phyloP scores from a whole-genome alignment of 768 basidiomycete genomes.

The Tulasnella sp. region DNA sequence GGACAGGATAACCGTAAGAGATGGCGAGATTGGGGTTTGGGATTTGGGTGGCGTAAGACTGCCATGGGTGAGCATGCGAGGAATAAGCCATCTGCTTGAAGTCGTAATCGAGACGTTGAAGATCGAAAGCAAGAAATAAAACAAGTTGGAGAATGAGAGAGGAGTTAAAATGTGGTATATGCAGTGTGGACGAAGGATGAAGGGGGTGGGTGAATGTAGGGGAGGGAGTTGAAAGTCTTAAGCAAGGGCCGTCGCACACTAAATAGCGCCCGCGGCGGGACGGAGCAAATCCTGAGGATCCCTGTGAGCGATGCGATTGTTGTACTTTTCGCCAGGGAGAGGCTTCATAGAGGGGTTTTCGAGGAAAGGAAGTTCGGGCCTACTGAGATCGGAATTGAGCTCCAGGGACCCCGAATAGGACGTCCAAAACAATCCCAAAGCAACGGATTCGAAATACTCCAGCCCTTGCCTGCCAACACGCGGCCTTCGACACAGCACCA shows the following conservation, averaged over 20 bases:
- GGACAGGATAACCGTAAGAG: neutral
- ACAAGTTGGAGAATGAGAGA: neutral
- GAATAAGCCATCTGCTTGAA: neutral
- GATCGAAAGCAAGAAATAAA: neutral
- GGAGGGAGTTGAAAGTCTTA: neutral
- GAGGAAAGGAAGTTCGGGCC: neutral
- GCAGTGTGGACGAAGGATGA: neutral
- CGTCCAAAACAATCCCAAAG: too few species aligned
- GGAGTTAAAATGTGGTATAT: neutral
- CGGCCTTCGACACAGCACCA: neutral
- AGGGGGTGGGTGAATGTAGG: neutral
- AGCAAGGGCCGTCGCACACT: neutral
- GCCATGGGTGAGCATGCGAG: neutral
- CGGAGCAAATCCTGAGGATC: neutral
- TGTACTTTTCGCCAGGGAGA: neutral
- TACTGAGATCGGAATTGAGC: neutral
- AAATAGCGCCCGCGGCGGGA: neutral
- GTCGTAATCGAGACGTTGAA: neutral
- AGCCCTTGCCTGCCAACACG: neutral
- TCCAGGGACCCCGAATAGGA: neutral
- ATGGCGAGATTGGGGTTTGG: neutral
- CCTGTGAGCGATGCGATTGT: neutral
- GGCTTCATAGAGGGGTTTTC: neutral
- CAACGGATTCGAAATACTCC: neutral
- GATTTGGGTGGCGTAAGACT: neutral